Evolutionary conservation across 2,329 filamentous ascomycete genomes (phyloP), one percentile per base, ranked within the genome.

Genomic region (Orbilia blumenaviensis): DNA sequence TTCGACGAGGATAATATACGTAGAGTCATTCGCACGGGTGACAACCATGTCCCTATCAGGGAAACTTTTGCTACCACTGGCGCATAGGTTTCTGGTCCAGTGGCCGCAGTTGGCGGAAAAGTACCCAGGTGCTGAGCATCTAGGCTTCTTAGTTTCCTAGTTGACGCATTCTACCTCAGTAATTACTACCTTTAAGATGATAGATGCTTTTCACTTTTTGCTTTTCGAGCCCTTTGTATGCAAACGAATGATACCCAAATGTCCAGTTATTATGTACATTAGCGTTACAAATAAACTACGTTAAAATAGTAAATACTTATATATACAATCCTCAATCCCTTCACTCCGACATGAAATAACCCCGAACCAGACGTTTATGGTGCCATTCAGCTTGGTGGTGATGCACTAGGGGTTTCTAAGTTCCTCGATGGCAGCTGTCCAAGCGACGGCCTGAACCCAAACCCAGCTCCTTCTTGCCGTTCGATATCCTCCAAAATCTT

Each of bases 21-120:
- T 97, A 27, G 95, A 99, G 85, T 95, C 92, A 18, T 97, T 94
- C 90, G 94, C 95, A 1, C 87, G 95, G 14, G 92, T 96, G 14
- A 90, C 87, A 78, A 90, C 88, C 10, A 83, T 98, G 78, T 98
- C 94, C 84, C 82, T 97, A 73, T 96, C 92, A 38, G 95, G 94
- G 0, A 90, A 88, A 81, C 84, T 98, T 38, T 85, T 99, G 69
- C 83, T 90, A 25, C 79, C 77, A 6, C 48, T 80, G 12, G 79
- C 79, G 38, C 58, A 80, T 50, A 77, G 80, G 64, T 80, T 80
- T 64, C 16, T 80, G 3, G 80, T 80, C 7, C 80, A 80, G 67
- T 80, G 80, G 80, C 79, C 79, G 21, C 75, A 77, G 23, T 27
- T 80, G 52, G 73, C 68, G 50, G 67, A 78, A 25, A 78, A 60